Evolutionary conservation across 1,284 basidiomycete species (phyloP), one percentile per base, ranked within the genome.

Genomic region (Marasmius tenuissimus): DNA sequence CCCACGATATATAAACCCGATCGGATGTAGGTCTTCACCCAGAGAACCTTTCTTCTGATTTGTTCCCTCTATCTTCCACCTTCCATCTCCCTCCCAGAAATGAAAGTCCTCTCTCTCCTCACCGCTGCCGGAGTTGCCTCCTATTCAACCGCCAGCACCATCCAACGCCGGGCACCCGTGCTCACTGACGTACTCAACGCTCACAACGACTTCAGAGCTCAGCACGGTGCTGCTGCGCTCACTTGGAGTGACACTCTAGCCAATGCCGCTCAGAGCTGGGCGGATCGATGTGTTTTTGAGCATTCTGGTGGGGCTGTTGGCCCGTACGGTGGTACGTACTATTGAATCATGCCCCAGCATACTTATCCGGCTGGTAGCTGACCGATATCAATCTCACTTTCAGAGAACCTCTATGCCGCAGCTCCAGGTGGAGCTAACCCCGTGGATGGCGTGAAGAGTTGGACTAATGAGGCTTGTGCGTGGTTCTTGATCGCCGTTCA

Each of bases 371-470:
- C 4, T 2, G 27, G 38, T n/a, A n/a, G 18, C 10, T 45, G 34
- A 12, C 48, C 35, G 56, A 12, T 4, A 51, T 42, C 39, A 2
- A 16, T 1, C 2, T 2, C 16, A 48, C 40, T 14, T 35, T 16
- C 71, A 81, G 81, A 84, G 70, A 83, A 84, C 65, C 69, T 83
- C 34, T 27, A 27, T 27, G 79, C 82, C 42, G 81, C 81, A 40
- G 81, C 81, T 9, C 79, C 81, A 5, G 79, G 79, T 57, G 66
- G 61, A 18, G 81, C 78, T 59, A 66, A 65, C 35, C 77, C 81
- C 58, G 62, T 69, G 4, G 60, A 66, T 1, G 81, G 76, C 14
- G 67, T 83, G 39, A 68, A 74, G 61, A 67, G 70, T 0, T 85
- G 82, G 82, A 75, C 77, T 3, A 70, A 73, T 59, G 82, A 84